phyloP scores from a whole-genome alignment of 768 basidiomycete species.

The Tylopilus felleus region DNA sequence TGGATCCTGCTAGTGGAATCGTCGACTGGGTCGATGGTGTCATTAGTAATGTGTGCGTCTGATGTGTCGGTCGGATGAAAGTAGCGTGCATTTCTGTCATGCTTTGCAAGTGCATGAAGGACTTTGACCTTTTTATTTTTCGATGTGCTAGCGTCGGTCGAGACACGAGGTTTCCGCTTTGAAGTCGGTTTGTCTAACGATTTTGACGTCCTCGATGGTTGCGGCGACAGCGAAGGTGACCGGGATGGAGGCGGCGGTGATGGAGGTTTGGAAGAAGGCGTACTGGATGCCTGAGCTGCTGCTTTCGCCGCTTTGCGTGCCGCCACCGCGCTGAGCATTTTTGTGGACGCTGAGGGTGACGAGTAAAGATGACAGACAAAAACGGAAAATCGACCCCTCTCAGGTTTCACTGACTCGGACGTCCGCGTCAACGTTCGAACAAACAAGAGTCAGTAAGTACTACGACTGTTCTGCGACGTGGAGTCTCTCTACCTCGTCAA shows the following conservation, averaged over 20 bases:
- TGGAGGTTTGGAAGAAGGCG: constrained; percentile 12
- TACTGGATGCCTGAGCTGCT: constrained; percentile 18
- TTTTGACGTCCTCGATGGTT: constrained; percentile 2
- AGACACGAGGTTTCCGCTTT: constrained; percentile 45
- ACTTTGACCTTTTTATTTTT: constrained; percentile 31
- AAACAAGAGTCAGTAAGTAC: no score
- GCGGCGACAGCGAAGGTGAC: constrained; percentile 10
- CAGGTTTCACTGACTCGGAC: no score
- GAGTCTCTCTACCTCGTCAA: constrained; percentile 4
- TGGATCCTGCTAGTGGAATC: constrained; percentile 38
- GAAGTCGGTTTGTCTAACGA: constrained; percentile 25
- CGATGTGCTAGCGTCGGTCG: constrained; percentile 17
- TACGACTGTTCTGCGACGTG: neutral
- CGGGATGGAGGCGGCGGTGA: constrained; percentile 4
- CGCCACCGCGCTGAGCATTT: constrained; percentile 71
- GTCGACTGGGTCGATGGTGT: constrained; percentile 8
- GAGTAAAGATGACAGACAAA: neutral
- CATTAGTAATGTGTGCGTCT: constrained; percentile 18
- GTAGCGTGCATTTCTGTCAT: constrained; percentile 25
- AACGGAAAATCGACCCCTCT: constrained; percentile 4
- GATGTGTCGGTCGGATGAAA: constrained; percentile 36
- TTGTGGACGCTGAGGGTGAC: neutral
- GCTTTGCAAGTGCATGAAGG: constrained; percentile 26
- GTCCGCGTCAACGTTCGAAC: no score
- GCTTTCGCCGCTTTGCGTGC: constrained; percentile 67